These are phyloP conservation scores for Mycena albidolilacea DNA, from an alignment of 768 basidiomycete species.

Conservation along the genomic window DNA sequence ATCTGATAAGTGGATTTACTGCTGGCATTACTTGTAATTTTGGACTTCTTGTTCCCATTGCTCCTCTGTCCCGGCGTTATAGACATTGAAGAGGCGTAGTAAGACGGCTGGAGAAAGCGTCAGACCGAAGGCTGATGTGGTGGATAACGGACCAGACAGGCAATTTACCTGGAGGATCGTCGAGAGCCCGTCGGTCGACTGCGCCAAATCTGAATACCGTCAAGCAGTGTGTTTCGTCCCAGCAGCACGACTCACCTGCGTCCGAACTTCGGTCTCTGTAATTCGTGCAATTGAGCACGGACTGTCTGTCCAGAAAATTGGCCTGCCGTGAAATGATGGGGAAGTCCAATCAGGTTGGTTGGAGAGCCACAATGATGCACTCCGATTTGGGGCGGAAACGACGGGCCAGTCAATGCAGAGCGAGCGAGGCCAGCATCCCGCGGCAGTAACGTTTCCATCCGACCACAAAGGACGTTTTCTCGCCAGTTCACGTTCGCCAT, in stretches of 20 bases:
- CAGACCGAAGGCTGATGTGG: neutral
- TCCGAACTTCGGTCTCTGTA: constrained; percentile 78
- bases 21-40: constrained; percentile 61
- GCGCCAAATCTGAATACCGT: constrained; percentile 62
- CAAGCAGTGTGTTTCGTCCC: constrained; percentile 3
- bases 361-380: neutral
- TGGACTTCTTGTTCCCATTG: constrained; percentile 65
- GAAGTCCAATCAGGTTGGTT: constrained; percentile 47
- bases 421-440: neutral
- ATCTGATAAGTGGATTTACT: constrained; percentile 19
- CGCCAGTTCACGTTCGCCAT: neutral
- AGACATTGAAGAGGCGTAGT: constrained; percentile 66
- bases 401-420: constrained; percentile 5
- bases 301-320: constrained; percentile 66
- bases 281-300: constrained; percentile 68
- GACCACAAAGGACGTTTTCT: neutral
- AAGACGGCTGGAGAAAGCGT: constrained; percentile 46
- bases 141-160: constrained; percentile 36
- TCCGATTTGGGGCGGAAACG: constrained; percentile 7
- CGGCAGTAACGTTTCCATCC: neutral
- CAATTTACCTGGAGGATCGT: constrained; percentile 68
- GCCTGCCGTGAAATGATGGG: constrained; percentile 65
- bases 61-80: constrained; percentile 54
- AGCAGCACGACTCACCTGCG: constrained; percentile 64
- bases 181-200: constrained; percentile 77